These are phyloP conservation scores for Penicillium freii DNA, from an alignment of 2,329 filamentous ascomycete genomes.

Conservation along the genomic window DNA sequence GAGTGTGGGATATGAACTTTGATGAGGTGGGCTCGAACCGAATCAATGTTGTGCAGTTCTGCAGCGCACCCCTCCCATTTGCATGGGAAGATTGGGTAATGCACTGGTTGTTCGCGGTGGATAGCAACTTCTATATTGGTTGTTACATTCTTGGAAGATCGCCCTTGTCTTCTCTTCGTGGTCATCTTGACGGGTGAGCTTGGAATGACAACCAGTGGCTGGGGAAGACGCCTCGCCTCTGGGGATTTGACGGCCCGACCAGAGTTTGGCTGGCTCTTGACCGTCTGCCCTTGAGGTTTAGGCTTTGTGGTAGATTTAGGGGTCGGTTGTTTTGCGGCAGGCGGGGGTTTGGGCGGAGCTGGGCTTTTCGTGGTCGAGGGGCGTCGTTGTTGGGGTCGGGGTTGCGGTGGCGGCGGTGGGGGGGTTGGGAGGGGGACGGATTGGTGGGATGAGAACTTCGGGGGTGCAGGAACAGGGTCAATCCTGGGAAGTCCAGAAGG, in stretches of 20 bases:
- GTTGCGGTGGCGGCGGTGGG: neutral
- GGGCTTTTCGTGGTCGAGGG: neutral
- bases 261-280: neutral
- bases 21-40: constrained; percentile 57
- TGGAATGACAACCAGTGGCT: constrained; percentile 16
- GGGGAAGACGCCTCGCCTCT: neutral
- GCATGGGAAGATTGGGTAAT: constrained; percentile 53
- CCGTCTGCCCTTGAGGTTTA: neutral
- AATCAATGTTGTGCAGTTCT: constrained; percentile 61
- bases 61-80: constrained; percentile 57
- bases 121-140: constrained; percentile 23
- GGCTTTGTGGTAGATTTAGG: neutral
- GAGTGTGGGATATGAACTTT: constrained; percentile 51
- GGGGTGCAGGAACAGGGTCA: neutral
- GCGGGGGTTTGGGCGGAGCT: neutral
- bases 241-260: neutral
- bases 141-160: constrained; percentile 18
- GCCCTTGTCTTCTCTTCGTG: constrained; percentile 14
- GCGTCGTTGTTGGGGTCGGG: neutral
- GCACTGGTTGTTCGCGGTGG: constrained; percentile 10
- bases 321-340: neutral
- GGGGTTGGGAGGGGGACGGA: neutral
- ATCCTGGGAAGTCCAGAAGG: neutral
- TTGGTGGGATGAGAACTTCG: neutral
- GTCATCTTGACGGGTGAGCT: constrained; percentile 14